Conservation (phyloP, 2,329 filamentous ascomycete species). For the Acrocalymma vagum region DNA sequence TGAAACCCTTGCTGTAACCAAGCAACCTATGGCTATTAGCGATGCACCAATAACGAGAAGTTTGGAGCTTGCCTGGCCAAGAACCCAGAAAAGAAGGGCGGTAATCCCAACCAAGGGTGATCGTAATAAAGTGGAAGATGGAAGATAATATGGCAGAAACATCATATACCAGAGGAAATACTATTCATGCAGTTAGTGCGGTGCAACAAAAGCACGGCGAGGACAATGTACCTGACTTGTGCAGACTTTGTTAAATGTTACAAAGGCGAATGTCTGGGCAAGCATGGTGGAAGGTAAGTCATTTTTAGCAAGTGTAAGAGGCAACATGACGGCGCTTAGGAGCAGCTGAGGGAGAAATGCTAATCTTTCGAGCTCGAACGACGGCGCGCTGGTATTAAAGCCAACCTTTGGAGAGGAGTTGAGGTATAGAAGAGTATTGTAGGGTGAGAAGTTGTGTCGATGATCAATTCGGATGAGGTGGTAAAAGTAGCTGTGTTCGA, state of each 20-base stretch:
- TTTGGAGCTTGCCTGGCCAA: slow-evolving; percentile 66
- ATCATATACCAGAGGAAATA: slow-evolving; percentile 99
- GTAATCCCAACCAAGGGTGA: slow-evolving; percentile 68
- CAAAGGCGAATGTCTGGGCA: slow-evolving; percentile 95
- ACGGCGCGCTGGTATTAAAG: slow-evolving; percentile 38
- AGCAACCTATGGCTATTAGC: slow-evolving; percentile 34
- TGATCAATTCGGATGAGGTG: slow-evolving; percentile 94
- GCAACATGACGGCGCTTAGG: slow-evolving; percentile 79
- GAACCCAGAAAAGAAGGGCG: slow-evolving; percentile 77
- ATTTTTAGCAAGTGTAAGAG: slow-evolving; percentile 78
- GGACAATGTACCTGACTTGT: slow-evolving; percentile 81
- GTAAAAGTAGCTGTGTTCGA: slow-evolving; percentile 91
- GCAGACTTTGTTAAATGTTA: slow-evolving; percentile 98
- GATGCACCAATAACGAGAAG: not conserved
- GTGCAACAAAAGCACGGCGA: not conserved
- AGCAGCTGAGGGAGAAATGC: slow-evolving; percentile 90
- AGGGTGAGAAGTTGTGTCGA: slow-evolving; percentile 97
- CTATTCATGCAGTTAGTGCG: slow-evolving; percentile 55
- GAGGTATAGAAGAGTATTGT: slow-evolving; percentile 90
- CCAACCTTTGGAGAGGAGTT: slow-evolving; percentile 67
- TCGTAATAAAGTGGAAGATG: slow-evolving; percentile 75
- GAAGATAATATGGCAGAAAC: slow-evolving; percentile 90
- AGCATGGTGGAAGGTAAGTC: slow-evolving; percentile 86
- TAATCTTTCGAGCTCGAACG: slow-evolving; percentile 73
- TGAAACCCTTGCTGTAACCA: slow-evolving; percentile 62